These are phyloP conservation scores for Miscanthus sacchariflorus DNA, from an alignment of 202 grass and related monocot species.

Conservation along the genomic window DNA sequence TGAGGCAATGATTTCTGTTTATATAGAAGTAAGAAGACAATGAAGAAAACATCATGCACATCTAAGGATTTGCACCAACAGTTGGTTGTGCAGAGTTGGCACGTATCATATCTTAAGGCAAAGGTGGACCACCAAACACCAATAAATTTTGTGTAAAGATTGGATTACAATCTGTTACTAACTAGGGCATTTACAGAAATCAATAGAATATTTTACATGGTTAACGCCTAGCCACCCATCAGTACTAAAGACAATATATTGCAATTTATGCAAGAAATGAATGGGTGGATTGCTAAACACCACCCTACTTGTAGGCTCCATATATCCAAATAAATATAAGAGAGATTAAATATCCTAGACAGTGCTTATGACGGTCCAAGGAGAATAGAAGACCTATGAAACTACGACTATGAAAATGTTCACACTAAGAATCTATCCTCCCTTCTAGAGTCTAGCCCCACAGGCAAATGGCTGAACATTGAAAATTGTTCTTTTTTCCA, in stretches of 20 bases:
- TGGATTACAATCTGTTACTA: conserved; percentile 44
- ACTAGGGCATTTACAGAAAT: conserved; percentile 42
- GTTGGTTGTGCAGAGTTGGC: conserved; percentile 15
- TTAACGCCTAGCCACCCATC: conserved; percentile 41
- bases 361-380: conserved; percentile 40
- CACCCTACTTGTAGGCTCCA: conserved; percentile 36
- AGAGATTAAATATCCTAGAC: conserved; percentile 27
- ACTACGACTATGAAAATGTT: conserved; percentile 45
- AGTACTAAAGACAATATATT: conserved; percentile 21
- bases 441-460: conserved; percentile 32
- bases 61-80: conserved; percentile 26
- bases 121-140: conserved; percentile 41
- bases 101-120: conserved; percentile 45
- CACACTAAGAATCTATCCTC: conserved; percentile 53
- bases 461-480: conserved; percentile 41
- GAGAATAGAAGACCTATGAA: conserved; percentile 49
- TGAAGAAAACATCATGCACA: conserved; percentile 29
- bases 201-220: conserved; percentile 39
- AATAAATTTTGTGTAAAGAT: conserved; percentile 39
- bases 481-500: conserved; percentile 37
- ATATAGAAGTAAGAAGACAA: background rate
- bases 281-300: conserved; percentile 33
- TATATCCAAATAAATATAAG: conserved; percentile 43
- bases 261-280: conserved; percentile 30
- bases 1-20: conserved; percentile 3